Conservation (phyloP, 2,329 filamentous ascomycete genomes). For the Fusarium albidum region DNA sequence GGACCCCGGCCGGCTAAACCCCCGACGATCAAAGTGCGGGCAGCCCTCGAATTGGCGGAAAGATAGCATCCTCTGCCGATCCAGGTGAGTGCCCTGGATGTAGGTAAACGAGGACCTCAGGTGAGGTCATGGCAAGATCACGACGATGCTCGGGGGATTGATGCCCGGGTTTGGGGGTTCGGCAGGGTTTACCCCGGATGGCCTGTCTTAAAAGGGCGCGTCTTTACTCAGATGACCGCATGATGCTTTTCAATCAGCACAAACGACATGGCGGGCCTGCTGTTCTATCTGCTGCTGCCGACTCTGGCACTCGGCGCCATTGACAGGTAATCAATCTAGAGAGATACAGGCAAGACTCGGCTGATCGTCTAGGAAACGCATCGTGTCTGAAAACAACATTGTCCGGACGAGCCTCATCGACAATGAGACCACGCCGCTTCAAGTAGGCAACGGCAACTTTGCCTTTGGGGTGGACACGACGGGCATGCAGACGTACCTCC, state of each 20-base stretch:
- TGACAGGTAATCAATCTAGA: conserved; percentile 15
- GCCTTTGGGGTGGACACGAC: conserved; percentile 58
- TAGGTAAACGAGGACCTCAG: not conserved
- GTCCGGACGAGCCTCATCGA: conserved; percentile 35
- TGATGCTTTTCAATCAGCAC: not conserved
- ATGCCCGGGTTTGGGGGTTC: not conserved
- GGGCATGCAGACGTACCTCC: conserved; percentile 53
- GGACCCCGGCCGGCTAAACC: too few relatives aligned
- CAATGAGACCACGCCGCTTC: conserved; percentile 56
- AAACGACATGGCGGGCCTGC: not conserved
- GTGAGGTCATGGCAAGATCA: not conserved
- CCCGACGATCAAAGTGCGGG: too few relatives aligned
- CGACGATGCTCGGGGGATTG: conserved; percentile 3
- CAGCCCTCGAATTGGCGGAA: conserved; percentile 18
- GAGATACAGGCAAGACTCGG: too few relatives aligned
- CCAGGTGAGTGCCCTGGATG: too few relatives aligned
- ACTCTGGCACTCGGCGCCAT: conserved; percentile 5
- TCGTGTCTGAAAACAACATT: conserved; percentile 35
- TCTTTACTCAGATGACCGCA: too few relatives aligned
- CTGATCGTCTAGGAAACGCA: conserved; percentile 12
- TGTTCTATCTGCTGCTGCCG: conserved; percentile 5
- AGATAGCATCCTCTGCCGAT: not conserved
- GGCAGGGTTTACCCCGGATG: conserved; percentile 11
- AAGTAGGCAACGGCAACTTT: conserved; percentile 59
- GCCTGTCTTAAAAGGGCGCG: not conserved